Evolutionary conservation across 2,329 filamentous ascomycete species (phyloP).

Genomic region (Fusarium bulbicola): DNA sequence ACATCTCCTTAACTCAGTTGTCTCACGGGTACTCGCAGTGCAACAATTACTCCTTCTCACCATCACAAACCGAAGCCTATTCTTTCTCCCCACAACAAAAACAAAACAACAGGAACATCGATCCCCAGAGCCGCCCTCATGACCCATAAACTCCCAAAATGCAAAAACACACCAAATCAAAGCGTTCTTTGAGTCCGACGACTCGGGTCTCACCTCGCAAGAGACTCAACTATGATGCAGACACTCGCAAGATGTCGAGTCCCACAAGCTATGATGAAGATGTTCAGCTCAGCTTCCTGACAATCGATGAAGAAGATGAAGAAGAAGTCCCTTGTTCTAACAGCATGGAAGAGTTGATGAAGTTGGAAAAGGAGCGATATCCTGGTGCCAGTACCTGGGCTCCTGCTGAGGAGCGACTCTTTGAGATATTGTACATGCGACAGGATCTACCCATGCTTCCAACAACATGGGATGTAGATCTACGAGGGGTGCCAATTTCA

Average conservation of each 20-base stretch:
- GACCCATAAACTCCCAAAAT: neutral
- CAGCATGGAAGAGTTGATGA: conserved; percentile 49
- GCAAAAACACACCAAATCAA: conserved; percentile 6
- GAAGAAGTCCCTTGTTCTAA: conserved; percentile 9
- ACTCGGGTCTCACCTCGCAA: conserved; percentile 5
- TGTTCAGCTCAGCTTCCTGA: conserved; percentile 2
- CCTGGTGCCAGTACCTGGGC: conserved; percentile 60
- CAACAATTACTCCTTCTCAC: conserved; percentile 1
- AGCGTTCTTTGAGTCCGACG: conserved; percentile 9
- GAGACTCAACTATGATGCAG: neutral
- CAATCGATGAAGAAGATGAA: conserved; percentile 12
- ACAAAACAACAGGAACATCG: neutral
- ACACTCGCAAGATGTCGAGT: conserved; percentile 7
- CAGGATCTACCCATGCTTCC: conserved; percentile 54
- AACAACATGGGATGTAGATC: conserved; percentile 52
- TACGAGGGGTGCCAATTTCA: conserved; percentile 52
- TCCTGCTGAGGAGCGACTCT: conserved; percentile 57
- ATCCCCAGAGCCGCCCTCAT: neutral
- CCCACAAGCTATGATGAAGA: conserved; percentile 10
- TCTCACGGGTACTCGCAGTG: conserved; percentile 19
- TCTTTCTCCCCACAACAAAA: neutral
- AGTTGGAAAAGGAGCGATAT: conserved; percentile 53
- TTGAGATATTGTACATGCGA: conserved; percentile 54
- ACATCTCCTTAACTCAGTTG: neutral
- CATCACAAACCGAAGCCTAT: conserved; percentile 9